These are phyloP conservation scores for Cryptococcus jaspeensis DNA, from an alignment of 1,284 basidiomycete genomes.

Conservation along the genomic window DNA sequence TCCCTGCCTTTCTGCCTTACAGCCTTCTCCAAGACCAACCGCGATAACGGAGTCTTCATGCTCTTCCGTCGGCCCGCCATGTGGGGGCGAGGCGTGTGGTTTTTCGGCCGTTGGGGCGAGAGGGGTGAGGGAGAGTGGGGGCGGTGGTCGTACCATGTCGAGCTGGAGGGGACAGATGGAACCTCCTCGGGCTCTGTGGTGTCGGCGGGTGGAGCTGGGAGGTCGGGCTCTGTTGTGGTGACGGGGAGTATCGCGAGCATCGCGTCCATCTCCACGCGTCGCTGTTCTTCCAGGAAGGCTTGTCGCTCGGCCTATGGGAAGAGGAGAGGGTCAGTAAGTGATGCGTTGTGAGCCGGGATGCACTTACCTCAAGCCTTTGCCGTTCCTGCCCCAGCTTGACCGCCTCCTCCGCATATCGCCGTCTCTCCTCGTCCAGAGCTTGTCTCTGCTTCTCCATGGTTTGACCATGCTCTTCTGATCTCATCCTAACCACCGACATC, in stretches of 20 bases:
- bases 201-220: background rate
- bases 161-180: slow-evolving; percentile 5
- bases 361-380: slow-evolving; percentile 63
- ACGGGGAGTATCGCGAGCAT: slow-evolving; percentile 62
- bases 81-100: slow-evolving; percentile 26
- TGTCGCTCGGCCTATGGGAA: slow-evolving; percentile 60
- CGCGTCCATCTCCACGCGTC: slow-evolving; percentile 62
- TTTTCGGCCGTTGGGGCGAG: slow-evolving; percentile 26
- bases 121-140: slow-evolving; percentile 37
- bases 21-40: slow-evolving; percentile 46
- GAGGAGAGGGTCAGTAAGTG: slow-evolving; percentile 1
- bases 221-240: slow-evolving; percentile 45
- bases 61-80: slow-evolving; percentile 19
- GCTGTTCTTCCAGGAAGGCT: slow-evolving; percentile 65
- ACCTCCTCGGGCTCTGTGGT: background rate
- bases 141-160: slow-evolving; percentile 19
- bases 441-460: slow-evolving; percentile 35
- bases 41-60: slow-evolving; percentile 37
- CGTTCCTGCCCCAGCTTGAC: slow-evolving; percentile 65
- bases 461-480: slow-evolving; percentile 19
- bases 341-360: background rate
- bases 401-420: slow-evolving; percentile 64
- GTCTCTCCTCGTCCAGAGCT: slow-evolving; percentile 64
- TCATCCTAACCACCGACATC: slow-evolving; percentile 3
- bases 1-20: slow-evolving; percentile 21